phyloP scores from a whole-genome alignment of 2,329 filamentous ascomycete species.

The Macrophomina tecta region DNA sequence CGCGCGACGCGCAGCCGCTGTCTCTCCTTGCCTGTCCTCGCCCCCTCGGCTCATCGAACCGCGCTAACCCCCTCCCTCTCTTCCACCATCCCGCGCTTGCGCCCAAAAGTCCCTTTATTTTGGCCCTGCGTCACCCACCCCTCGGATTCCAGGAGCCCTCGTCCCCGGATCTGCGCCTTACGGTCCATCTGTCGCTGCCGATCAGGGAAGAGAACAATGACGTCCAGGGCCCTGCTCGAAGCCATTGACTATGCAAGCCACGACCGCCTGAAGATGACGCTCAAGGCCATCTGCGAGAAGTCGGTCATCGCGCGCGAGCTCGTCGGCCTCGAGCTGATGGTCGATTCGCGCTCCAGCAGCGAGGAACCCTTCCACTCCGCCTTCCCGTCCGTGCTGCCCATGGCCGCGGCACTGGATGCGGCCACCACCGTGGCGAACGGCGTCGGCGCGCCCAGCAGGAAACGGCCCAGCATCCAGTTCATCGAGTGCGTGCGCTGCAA shows the following conservation, averaged over 20 bases:
- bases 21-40: neutral
- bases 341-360: slow-evolving; percentile 26
- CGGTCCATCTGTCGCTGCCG: neutral
- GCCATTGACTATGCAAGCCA: slow-evolving; percentile 26
- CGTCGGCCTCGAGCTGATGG: slow-evolving; percentile 26
- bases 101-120: too few species aligned
- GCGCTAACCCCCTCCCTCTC: neutral
- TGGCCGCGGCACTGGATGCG: slow-evolving; percentile 2
- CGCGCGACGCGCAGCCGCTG: neutral
- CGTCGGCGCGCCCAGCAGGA: slow-evolving; percentile 17
- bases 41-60: neutral
- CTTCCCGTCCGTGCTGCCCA: slow-evolving; percentile 10
- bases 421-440: neutral
- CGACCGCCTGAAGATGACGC: slow-evolving; percentile 16
- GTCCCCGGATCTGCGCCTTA: neutral
- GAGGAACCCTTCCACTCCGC: slow-evolving; percentile 22
- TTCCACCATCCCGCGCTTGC: neutral
- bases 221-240: slow-evolving; percentile 22
- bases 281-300: slow-evolving; percentile 28
- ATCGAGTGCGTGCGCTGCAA: slow-evolving; percentile 17
- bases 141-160: too few species aligned
- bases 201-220: slow-evolving; percentile 2
- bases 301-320: slow-evolving; percentile 21
- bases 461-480: slow-evolving; percentile 13
- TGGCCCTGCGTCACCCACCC: neutral